Evolutionary conservation across 169 alveolate species (phyloP).

Genomic region (Perkinsus marinus): DNA sequence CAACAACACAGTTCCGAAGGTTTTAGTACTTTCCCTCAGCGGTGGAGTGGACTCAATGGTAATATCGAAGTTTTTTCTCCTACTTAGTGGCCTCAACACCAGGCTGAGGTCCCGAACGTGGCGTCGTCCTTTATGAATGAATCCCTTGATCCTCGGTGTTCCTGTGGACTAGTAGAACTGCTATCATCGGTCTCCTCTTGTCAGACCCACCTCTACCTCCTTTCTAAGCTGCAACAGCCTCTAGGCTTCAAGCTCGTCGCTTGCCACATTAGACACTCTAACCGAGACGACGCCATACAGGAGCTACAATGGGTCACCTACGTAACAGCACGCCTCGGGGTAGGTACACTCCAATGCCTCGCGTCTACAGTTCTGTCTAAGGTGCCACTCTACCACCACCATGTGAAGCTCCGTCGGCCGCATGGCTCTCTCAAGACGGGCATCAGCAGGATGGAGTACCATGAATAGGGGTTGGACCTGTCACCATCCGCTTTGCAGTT

Average conservation of each 20-base stretch:
- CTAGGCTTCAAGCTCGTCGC: neutral
- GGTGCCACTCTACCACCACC: neutral
- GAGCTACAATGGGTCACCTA: neutral
- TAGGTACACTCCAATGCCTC: neutral
- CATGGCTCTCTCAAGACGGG: neutral
- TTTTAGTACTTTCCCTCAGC: neutral
- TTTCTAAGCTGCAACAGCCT: neutral
- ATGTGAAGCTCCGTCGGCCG: neutral
- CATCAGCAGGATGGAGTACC: neutral
- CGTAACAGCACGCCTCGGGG: neutral
- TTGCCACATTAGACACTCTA: neutral
- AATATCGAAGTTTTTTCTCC: too few species aligned
- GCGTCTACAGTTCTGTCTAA: neutral
- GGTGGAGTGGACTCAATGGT: neutral
- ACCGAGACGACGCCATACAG: neutral
- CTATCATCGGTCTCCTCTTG: neutral
- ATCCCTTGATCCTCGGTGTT: too few species aligned
- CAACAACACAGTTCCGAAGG: neutral
- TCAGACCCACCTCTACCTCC: neutral
- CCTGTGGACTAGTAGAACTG: too few species aligned
- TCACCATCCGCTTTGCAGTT: neutral
- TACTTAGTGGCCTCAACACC: too few species aligned
- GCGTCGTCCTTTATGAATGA: too few species aligned
- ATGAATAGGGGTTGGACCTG: neutral
- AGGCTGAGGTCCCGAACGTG: too few species aligned